Evolutionary conservation across 257 asterid species (phyloP), one percentile per base, ranked within the genome.

Genomic region (Capsicum pubescens): DNA sequence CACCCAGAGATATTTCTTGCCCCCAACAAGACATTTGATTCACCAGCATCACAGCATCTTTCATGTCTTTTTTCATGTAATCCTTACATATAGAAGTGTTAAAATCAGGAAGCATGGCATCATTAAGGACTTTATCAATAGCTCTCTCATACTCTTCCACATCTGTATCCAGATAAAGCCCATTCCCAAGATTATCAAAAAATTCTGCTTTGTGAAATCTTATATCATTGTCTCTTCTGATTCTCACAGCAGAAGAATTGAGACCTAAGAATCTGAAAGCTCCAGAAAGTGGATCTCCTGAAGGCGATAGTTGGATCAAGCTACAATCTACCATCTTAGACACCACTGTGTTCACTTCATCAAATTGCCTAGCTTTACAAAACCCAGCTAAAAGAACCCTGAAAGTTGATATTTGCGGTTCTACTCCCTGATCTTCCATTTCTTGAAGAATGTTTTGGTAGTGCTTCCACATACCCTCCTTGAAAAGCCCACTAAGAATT

Each of bases 101-200:
- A 86, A 93, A 93, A 83, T 93, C 93, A 9, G 95, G 97, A 76
- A 92, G 64, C 92, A 91, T 88, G 85, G 94, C 90, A 86, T 88
- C 93, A 84, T 90, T 79, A 60, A 97, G 97, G 88, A 93, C 92
- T 87, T 67, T 85, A 55, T 74, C 39, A 81, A 93, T 83, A 80
- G 52, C 81, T 82, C 86, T 87, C 88, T 95, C 97, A 63, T 87
- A 95, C 86, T 84, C 88, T 35, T 93, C 92, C 60, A 93, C 39
- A 88, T 97, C 90, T 6, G 98, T 90, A 70, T 97, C 98, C 83
- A 95, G 85, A 87, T 92, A 97, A 72, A 97, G 93, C 57, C 99
- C 99, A 89, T 97, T 97, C 35, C 99, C 99, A 63, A 97, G 97
- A 84, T 87, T 84, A 89, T 97, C 98, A 26, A 82, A 96, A 90